Conservation (phyloP, 495 filamentous ascomycete genomes). For the Tirmania nivea region DNA sequence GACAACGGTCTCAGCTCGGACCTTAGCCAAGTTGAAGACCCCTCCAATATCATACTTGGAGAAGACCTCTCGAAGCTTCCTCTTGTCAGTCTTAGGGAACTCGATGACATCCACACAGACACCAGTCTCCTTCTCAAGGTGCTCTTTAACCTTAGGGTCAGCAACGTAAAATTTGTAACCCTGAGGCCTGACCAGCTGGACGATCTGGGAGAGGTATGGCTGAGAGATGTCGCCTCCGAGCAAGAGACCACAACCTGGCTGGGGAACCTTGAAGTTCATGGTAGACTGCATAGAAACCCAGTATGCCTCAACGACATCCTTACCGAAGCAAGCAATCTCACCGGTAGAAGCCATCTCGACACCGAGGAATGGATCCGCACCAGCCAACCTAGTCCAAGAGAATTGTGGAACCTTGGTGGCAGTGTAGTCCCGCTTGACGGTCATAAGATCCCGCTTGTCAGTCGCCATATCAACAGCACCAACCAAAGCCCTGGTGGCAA, state of each 20-base stretch:
- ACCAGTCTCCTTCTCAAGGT: slow-evolving; percentile 52
- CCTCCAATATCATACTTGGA: slow-evolving; percentile 90
- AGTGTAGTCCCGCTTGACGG: slow-evolving; percentile 64
- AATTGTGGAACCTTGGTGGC: slow-evolving; percentile 98
- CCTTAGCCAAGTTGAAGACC: slow-evolving; percentile 82
- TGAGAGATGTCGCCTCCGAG: slow-evolving; percentile 63
- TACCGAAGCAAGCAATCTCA: slow-evolving; percentile 97
- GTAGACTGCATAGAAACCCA: slow-evolving; percentile 89
- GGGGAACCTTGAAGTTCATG: slow-evolving; percentile 96
- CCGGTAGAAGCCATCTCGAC: slow-evolving; percentile 96
- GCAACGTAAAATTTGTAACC: slow-evolving; percentile 87
- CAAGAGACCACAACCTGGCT: slow-evolving; percentile 80
- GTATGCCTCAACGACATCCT: slow-evolving; percentile 86
- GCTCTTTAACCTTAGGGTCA: slow-evolving; percentile 53
- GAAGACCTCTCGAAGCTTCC: slow-evolving; percentile 85
- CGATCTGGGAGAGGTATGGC: slow-evolving; percentile 47
- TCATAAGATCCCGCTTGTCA: slow-evolving; percentile 53
- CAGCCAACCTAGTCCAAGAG: slow-evolving; percentile 95
- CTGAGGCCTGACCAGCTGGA: slow-evolving; percentile 65
- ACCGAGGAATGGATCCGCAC: slow-evolving; percentile 90
- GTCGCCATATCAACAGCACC: slow-evolving; percentile 70
- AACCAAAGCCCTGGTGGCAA: slow-evolving; percentile 81
- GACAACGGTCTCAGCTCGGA: slow-evolving; percentile 56
- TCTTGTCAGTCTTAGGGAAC: slow-evolving; percentile 92
- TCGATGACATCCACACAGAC: slow-evolving; percentile 75